Evolutionary conservation across 2,329 filamentous ascomycete genomes (phyloP).

Genomic region (Cryphonectria naterciae): DNA sequence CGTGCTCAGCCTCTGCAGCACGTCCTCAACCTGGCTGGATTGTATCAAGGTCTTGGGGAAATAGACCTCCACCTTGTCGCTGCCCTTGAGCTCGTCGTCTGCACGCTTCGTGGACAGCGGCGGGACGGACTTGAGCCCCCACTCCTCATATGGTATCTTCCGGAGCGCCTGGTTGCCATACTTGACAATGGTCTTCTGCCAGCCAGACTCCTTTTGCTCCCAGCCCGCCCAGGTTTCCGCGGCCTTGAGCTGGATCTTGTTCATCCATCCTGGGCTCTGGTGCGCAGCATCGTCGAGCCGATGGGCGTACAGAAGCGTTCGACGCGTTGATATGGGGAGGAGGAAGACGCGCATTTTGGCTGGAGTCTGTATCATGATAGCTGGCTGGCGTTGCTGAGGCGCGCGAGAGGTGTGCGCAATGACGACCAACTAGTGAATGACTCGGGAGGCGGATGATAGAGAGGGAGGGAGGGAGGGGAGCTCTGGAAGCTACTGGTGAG

Average conservation of each 20-base stretch:
- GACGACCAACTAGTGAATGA: not conserved
- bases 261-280: conserved; percentile 60
- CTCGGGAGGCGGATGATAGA: not conserved
- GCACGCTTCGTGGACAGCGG: conserved; percentile 71
- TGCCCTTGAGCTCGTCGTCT: conserved; percentile 64
- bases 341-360: conserved; percentile 86
- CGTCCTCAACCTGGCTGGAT: conserved; percentile 61
- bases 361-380: conserved; percentile 6
- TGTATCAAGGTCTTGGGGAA: conserved; percentile 76
- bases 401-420: not conserved
- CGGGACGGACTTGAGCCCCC: conserved; percentile 94
- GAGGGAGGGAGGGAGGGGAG: not conserved
- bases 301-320: conserved; percentile 91
- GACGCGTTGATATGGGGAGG: conserved; percentile 87
- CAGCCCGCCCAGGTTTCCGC: conserved; percentile 80
- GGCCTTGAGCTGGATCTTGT: conserved; percentile 72
- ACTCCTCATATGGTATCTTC: conserved; percentile 94
- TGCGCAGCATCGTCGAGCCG: conserved; percentile 63
- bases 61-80: conserved; percentile 71
- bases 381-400: not conserved
- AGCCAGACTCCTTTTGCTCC: conserved; percentile 82
- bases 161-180: conserved; percentile 87
- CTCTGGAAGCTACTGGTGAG: conserved; percentile 9
- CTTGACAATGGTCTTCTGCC: conserved; percentile 84
- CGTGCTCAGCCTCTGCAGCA: conserved; percentile 74